phyloP scores from a whole-genome alignment of 129 eudicot species.

The Flaveria linearis region DNA sequence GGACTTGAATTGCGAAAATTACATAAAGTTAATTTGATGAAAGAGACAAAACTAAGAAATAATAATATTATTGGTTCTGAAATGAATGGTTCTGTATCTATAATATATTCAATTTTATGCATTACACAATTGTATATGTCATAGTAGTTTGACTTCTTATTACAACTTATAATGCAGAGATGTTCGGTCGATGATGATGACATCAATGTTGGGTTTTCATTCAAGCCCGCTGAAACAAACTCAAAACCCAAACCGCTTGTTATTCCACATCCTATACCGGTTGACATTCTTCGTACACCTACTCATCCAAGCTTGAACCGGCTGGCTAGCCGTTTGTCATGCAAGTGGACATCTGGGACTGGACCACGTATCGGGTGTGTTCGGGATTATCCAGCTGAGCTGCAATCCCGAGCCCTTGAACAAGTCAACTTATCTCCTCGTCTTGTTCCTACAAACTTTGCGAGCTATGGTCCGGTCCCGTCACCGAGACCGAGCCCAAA shows the following conservation, averaged over 20 bases:
- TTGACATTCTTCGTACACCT: constrained; percentile 27
- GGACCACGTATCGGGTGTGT: constrained; percentile 89
- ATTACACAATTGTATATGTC: neutral
- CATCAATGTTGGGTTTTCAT: constrained; percentile 48
- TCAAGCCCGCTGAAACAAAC: constrained; percentile 33
- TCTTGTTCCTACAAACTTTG: constrained; percentile 37
- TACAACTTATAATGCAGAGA: constrained; percentile 47
- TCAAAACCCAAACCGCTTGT: constrained; percentile 33
- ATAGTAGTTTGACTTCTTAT: neutral
- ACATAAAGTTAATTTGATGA: no score
- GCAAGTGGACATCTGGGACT: constrained; percentile 79
- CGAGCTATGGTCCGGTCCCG: constrained; percentile 75
- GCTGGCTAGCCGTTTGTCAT: constrained; percentile 63
- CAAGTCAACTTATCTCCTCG: constrained; percentile 94
- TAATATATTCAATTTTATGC: neutral
- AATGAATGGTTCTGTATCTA: no score
- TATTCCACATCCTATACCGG: constrained; percentile 23
- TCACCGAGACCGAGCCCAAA: constrained; percentile 93
- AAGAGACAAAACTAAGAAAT: no score
- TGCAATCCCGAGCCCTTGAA: constrained; percentile 93
- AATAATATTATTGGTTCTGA: no score
- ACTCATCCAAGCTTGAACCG: constrained; percentile 27
- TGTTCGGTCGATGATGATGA: constrained; percentile 80
- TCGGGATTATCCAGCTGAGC: constrained; percentile 77
- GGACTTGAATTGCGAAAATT: no score